Evolutionary conservation across 202 grass and related monocot genomes (phyloP).

Genomic region (Digitaria exilis): DNA sequence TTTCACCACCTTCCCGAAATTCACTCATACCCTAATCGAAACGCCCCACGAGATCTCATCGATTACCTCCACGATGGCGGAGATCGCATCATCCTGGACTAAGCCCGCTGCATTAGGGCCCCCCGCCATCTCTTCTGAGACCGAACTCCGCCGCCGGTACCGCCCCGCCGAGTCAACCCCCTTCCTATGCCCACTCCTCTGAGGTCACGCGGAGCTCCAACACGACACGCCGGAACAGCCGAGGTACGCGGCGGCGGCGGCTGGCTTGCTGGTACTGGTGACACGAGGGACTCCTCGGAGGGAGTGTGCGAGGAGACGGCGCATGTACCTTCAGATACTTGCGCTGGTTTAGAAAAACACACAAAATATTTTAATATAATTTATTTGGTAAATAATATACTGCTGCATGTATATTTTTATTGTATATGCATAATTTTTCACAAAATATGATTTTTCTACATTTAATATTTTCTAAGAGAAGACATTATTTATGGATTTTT

Average conservation of each 20-base stretch:
- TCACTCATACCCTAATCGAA: neutral
- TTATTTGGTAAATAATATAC: too few relatives aligned
- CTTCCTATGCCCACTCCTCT: neutral
- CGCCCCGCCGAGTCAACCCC: neutral
- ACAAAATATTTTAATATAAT: too few relatives aligned
- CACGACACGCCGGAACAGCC: neutral
- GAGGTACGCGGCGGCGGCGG: neutral
- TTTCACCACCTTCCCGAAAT: neutral
- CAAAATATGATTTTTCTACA: too few relatives aligned
- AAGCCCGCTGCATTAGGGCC: neutral
- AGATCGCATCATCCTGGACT: neutral
- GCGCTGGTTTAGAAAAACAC: too few relatives aligned
- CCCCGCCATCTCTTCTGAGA: neutral
- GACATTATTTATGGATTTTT: too few relatives aligned
- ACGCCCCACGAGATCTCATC: neutral
- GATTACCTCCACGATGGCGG: constrained; percentile 5
- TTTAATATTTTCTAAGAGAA: too few relatives aligned
- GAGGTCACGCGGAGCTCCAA: neutral
- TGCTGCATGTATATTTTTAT: too few relatives aligned
- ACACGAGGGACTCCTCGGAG: neutral
- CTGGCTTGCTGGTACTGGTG: neutral
- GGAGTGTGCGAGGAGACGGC: too few relatives aligned
- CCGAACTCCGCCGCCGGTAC: neutral
- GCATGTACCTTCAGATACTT: too few relatives aligned
- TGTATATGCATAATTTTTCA: too few relatives aligned